Conservation (phyloP, 805 yeast species). For the Candida vaughaniae region DNA sequence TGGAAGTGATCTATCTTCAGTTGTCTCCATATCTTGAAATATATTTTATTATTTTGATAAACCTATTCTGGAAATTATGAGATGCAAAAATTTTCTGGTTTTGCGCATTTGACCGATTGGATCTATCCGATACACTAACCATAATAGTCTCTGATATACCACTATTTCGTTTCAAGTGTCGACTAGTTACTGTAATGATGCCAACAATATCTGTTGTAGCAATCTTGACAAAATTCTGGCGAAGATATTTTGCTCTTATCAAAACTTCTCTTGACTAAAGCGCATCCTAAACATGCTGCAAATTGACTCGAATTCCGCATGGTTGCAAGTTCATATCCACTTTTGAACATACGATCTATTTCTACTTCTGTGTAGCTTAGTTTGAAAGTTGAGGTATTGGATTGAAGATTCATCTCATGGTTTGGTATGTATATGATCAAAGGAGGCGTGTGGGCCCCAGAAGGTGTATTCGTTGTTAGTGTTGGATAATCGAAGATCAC, state of each 20-base stretch:
- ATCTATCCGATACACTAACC: no score
- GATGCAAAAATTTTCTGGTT: no score
- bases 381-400: conserved; percentile 63
- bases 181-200: conserved; percentile 1
- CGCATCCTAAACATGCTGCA: conserved; percentile 55
- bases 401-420: conserved; percentile 34
- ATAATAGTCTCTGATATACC: no score
- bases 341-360: conserved; percentile 43
- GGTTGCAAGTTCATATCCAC: conserved; percentile 54
- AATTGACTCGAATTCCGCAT: conserved; percentile 42
- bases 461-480: conserved; percentile 3
- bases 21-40: conserved; percentile 1
- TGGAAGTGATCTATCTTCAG: conserved; percentile 6
- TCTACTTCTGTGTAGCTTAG: conserved; percentile 48
- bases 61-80: no score
- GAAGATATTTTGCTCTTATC: conserved; percentile 29
- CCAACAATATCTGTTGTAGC: conserved; percentile 14
- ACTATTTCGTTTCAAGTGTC: conserved; percentile 3
- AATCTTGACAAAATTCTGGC: conserved; percentile 14
- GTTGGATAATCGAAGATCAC: conserved; percentile 27
- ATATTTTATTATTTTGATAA: conserved; percentile 1
- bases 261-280: conserved; percentile 51
- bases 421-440: conserved; percentile 54
- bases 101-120: no score
- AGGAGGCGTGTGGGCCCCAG: conserved; percentile 41